Evolutionary conservation across 345 rosid species (phyloP).

Genomic region (Brassica juncea): DNA sequence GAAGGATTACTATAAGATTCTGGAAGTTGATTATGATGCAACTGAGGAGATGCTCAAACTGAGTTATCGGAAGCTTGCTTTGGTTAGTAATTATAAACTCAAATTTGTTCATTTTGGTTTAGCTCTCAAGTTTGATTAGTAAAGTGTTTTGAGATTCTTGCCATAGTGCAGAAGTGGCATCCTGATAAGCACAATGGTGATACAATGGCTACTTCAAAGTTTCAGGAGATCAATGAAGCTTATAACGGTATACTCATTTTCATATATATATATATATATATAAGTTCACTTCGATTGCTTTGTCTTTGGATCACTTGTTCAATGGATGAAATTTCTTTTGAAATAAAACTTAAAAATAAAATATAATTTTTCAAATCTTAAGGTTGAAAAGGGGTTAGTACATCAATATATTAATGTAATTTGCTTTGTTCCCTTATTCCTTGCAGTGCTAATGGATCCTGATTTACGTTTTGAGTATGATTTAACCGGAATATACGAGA

Average conservation of each 20-base stretch:
- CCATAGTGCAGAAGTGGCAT: constrained; percentile 66
- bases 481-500: constrained; percentile 71
- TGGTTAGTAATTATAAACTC: constrained; percentile 52
- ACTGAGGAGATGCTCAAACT: constrained; percentile 71
- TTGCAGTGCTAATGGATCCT: constrained; percentile 78
- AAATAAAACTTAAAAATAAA: neutral
- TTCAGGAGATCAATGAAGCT: constrained; percentile 85
- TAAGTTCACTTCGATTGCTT: neutral
- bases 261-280: neutral
- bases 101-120: neutral
- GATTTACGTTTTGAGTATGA: constrained; percentile 75
- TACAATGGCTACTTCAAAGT: constrained; percentile 60
- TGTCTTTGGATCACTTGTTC: neutral
- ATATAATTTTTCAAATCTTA: neutral
- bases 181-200: constrained; percentile 85
- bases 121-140: neutral
- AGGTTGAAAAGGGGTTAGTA: neutral
- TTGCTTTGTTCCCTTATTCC: neutral
- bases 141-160: constrained; percentile 22
- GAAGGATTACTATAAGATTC: constrained; percentile 78
- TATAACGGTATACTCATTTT: constrained; percentile 53
- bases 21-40: constrained; percentile 83
- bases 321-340: neutral
- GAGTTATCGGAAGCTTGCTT: constrained; percentile 75
- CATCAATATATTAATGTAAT: neutral